Conservation (phyloP, 225 moss, liverwort and hornwort species). For the Pseudoscleropodium purum region DNA sequence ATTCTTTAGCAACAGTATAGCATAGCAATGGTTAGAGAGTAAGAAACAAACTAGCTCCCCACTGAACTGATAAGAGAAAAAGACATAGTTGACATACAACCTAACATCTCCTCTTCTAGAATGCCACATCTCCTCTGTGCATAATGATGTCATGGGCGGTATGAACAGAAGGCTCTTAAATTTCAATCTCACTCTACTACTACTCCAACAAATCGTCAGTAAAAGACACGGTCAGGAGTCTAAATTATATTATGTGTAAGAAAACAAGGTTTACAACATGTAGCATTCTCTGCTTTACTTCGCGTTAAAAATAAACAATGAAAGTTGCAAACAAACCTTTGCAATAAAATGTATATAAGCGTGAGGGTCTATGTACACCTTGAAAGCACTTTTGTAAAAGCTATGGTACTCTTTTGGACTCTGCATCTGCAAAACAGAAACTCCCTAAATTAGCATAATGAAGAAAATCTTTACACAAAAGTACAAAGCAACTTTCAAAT, state of each 20-base stretch:
- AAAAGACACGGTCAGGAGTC: not conserved
- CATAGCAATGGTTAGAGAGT: not conserved
- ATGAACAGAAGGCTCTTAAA: slow-evolving; percentile 45
- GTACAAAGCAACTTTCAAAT: not conserved
- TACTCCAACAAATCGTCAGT: not conserved
- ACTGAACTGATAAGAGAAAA: slow-evolving; percentile 51
- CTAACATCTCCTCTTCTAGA: slow-evolving; percentile 43
- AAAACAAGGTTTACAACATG: not conserved
- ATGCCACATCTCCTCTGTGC: slow-evolving; percentile 38
- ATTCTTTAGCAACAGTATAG: not conserved
- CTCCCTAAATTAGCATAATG: not conserved
- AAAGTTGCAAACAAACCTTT: slow-evolving; percentile 42
- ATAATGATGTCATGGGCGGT: slow-evolving; percentile 33
- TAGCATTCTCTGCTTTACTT: not conserved
- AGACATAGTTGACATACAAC: slow-evolving; percentile 52
- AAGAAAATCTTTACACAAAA: not conserved
- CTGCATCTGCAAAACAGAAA: slow-evolving; percentile 40
- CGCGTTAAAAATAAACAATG: not conserved
- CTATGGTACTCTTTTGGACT: slow-evolving; percentile 71
- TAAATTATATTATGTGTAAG: not conserved
- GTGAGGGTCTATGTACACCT: slow-evolving; percentile 87
- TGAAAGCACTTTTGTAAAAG: slow-evolving; percentile 89
- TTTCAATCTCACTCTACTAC: slow-evolving; percentile 58
- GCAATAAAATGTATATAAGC: slow-evolving; percentile 79
- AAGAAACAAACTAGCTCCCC: slow-evolving; percentile 43